phyloP scores from a whole-genome alignment of 768 basidiomycete genomes.

The Suillus paluster region DNA sequence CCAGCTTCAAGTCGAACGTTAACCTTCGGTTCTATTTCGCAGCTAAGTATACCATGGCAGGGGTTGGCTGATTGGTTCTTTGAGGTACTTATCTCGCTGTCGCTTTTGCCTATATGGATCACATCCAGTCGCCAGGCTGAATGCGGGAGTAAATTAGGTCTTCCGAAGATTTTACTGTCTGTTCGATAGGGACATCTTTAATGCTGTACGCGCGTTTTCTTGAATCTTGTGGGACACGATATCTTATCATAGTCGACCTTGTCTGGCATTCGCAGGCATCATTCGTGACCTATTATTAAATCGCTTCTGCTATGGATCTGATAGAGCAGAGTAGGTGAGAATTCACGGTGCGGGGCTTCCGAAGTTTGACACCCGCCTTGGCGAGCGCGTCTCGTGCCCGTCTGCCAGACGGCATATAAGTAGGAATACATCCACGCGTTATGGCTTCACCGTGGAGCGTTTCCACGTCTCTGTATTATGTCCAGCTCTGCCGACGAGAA shows the following conservation, averaged over 20 bases:
- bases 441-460: not conserved
- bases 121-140: not conserved
- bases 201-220: not conserved
- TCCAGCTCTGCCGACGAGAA: conserved; percentile 7
- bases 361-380: not conserved
- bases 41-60: too few species aligned
- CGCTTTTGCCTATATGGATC: too few species aligned
- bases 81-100: too few species aligned
- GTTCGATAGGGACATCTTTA: not conserved
- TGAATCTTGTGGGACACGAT: not conserved
- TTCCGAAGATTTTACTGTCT: not conserved
- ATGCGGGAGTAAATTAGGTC: too few species aligned
- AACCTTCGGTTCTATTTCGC: too few species aligned
- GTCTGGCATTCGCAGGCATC: not conserved
- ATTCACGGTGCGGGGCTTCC: not conserved
- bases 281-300: not conserved
- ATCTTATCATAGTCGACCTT: not conserved
- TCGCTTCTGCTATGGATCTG: not conserved
- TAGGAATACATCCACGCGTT: not conserved
- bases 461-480: not conserved
- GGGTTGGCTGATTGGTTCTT: too few species aligned
- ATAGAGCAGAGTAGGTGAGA: not conserved
- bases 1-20: too few species aligned
- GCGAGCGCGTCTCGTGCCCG: not conserved
- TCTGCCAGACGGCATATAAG: not conserved